Base-by-base conservation (phyloP, 1,139 yeast genomes). In the Scheffersomyces illinoinensis region DNA sequence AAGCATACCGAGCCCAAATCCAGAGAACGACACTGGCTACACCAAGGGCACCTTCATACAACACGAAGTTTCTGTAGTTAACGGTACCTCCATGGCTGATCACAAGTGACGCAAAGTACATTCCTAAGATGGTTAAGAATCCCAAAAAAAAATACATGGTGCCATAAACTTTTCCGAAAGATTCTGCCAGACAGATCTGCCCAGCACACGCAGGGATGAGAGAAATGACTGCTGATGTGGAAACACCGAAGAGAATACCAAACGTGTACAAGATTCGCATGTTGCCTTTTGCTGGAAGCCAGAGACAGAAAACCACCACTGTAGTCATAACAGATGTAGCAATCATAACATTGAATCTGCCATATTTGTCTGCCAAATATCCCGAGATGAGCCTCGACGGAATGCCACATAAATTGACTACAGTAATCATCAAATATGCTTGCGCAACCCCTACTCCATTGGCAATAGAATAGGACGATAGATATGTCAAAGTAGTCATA, bases 111-210 rank as follows among this genome's bases (percentile, higher is more conserved):
- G 75, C 67, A 23, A 69, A 59, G 62, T 65, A 75, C 74, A 75
- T 73, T 4, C 77, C 78, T 53, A 74, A 59, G n/a, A 88, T 73
- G 6, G 85, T 83, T 49, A 85, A 85, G 66, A 88, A 84, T 10
- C 90, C 83, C 53, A 87, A 86, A 51, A 86, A 76, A 65, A 86
- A 86, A 69, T 89, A 88, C 71, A 88, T 81, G 0, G 91, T 87
- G 0, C 93, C 91, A 67, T 86, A 89, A 33, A 90, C 80, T 66
- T 83, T 86, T 39, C 93, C 93, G 65, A 88, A 88, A 58, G 82
- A 83, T 52, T 85, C 85, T 1, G 89, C 85, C 54, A 81, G 81
- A 52, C 91, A 86, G 21, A 89, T 85, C 69, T 88, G 92, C 0
- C 87, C 84, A 58, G 84, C 76, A 59, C 86, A 76, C n/a, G 77